Evolutionary conservation across 169 alveolate genomes (phyloP), one percentile per base, ranked within the genome.

Genomic region (Plasmodium adleri): DNA sequence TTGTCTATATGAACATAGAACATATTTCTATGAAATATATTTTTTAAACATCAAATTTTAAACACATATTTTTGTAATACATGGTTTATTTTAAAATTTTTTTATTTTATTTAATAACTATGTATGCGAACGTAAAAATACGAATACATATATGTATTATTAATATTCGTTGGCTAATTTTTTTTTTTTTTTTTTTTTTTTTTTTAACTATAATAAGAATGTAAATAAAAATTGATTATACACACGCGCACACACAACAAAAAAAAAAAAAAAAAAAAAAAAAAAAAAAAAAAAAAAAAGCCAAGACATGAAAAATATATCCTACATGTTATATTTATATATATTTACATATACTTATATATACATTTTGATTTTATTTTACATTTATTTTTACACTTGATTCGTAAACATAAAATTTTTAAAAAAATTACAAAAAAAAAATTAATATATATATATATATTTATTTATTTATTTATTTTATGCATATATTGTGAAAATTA

Each of bases 361-460:
- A 66, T 76, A 64, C 68, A 26, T 17, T 28, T 68, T 76, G 45
- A 13, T 63, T 76, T 71, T 59, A 39, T 39, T 64, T 39, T 8
- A 26, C 49, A 54, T 72, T 15, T 54, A 13, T 49, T 58, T 50
- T 76, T 28, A 9, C 47, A 52, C 22, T 76, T 66, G 56, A 66
- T 49, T 74, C 88, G 45, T 50, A 45, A 52, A 20, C 60, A 60
- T 74, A 68, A 74, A 74, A 74, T 72, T 72, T 52, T 20, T 8
- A 72, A 72, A 72, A 56, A 72, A 72, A 72, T 72, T 72, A 39
- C 86, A 72, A 56, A 56, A 24, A 52, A 59, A 45, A 39, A 39
- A 39, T 5, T 5, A 39, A 5, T 5, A 47, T 45, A 60, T 15
- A 74, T 58, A 52, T 50, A 74, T 50, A 26, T 66, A 13, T 22